Conservation (phyloP, 495 filamentous ascomycete genomes). For the Evansstolkia leycettana region DNA sequence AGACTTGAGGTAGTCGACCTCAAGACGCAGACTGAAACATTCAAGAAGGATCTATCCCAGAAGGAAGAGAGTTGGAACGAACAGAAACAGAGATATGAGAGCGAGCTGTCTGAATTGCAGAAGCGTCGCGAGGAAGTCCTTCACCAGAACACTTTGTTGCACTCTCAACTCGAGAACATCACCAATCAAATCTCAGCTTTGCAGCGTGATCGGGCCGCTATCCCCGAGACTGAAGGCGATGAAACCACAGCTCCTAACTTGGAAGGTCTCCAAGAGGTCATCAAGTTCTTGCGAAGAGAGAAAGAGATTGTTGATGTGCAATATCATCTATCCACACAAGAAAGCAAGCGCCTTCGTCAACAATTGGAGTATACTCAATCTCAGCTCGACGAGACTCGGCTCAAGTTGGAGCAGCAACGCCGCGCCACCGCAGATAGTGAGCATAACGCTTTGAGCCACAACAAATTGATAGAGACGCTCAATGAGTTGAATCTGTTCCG, state of each 20-base stretch:
- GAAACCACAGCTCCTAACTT: conserved; percentile 35
- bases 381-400: conserved; percentile 72
- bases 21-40: conserved; percentile 69
- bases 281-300: conserved; percentile 82
- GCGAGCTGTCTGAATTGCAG: conserved; percentile 67
- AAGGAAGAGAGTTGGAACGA: conserved; percentile 83
- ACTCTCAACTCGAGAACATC: conserved; percentile 77
- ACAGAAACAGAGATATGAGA: conserved; percentile 64
- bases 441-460: conserved; percentile 59
- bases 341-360: conserved; percentile 74
- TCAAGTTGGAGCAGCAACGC: conserved; percentile 82
- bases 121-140: conserved; percentile 66
- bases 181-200: conserved; percentile 63
- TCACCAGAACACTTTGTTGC: conserved; percentile 76
- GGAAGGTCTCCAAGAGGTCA: conserved; percentile 75
- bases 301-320: conserved; percentile 97
- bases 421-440: conserved; percentile 61
- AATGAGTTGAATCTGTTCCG: conserved; percentile 91
- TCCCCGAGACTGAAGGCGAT: conserved; percentile 32
- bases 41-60: conserved; percentile 60
- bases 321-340: conserved; percentile 75
- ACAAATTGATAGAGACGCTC: conserved; percentile 82
- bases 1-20: conserved; percentile 60
- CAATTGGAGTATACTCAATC: conserved; percentile 77
- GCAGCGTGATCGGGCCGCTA: conserved; percentile 53